Evolutionary conservation across 768 basidiomycete species (phyloP), one percentile per base, ranked within the genome.

Genomic region (Rhodosporidiobolus sp.): DNA sequence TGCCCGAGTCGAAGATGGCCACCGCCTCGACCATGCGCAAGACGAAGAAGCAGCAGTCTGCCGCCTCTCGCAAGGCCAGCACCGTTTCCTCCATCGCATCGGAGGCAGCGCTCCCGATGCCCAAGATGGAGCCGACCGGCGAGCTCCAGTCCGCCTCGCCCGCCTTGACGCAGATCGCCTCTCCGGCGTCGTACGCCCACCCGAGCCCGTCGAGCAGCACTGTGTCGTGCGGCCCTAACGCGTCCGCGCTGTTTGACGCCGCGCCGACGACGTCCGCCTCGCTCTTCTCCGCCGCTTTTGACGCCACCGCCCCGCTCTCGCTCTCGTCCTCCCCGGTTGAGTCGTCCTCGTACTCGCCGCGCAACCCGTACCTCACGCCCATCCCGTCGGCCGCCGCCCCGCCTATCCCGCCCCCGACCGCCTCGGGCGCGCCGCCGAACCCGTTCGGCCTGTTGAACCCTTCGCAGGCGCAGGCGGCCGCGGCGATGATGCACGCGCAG

Each of bases 21-120:
- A 73, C 72, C 9, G 48, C 50, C 24, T 6, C 72, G 35, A 73
- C 68, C 26, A 35, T 72, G 43, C 65, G 71, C 56, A 72, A 68
- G 57, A 17, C 32, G 4, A 58, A 54, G 38, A 67, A 67, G 52
- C 38, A 43, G 38, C 38, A 43, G 38, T 43, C 38, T n/a, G n/a
- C n/a, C n/a, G n/a, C n/a, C n/a, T n/a, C n/a, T 28, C 28, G 16
- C 64, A 65, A 57, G 24, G 26, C 48, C 49, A 67, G 34, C 24
- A 48, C 57, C 17, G 48, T 56, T 3, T 32, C n/a, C n/a, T n/a
- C n/a, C n/a, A n/a, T n/a, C n/a, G n/a, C n/a, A n/a, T n/a, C 58
- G 26, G 48, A 50, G 38, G 10, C 65, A 30, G 9, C 56, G 53
- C 46, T 35, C 19, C 2, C 45, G 55, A 66, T n/a, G 57, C 38